Conservation (phyloP, 306 rosid genomes). For the Echinosophora koreensis region DNA sequence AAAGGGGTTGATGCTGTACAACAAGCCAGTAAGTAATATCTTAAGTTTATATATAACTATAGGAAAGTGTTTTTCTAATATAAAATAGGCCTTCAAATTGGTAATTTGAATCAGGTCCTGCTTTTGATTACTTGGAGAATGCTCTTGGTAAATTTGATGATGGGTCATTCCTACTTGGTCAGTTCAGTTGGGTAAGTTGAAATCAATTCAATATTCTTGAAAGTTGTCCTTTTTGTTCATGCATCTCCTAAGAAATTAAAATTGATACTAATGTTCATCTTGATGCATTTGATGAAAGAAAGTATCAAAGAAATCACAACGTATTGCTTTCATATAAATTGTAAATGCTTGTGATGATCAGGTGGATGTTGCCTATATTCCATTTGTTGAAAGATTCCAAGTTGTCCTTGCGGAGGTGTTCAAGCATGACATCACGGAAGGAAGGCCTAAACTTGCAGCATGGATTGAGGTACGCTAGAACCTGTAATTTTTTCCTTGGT, state of each 20-base stretch:
- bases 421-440: conserved; percentile 70
- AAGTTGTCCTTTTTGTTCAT: not conserved
- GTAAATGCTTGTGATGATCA: conserved; percentile 47
- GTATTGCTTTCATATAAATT: conserved; percentile 23
- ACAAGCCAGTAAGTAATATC: conserved; percentile 51
- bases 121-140: conserved; percentile 81
- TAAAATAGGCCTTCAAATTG: conserved; percentile 3
- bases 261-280: not conserved
- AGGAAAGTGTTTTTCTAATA: conserved; percentile 3
- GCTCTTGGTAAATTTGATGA: conserved; percentile 76
- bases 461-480: conserved; percentile 71
- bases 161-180: conserved; percentile 82
- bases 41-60: conserved; percentile 27
- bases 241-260: not conserved
- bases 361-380: conserved; percentile 81
- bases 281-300: conserved; percentile 19
- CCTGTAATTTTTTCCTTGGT: not conserved
- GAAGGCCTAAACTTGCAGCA: conserved; percentile 77
- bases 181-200: conserved; percentile 71
- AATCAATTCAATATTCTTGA: conserved; percentile 3
- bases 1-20: conserved; percentile 58
- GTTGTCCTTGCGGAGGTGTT: conserved; percentile 56
- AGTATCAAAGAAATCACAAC: not conserved
- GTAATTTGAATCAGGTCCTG: conserved; percentile 52
- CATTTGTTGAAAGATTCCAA: conserved; percentile 77